Percentiles rank a stretch among this genome's conserved stretches.
Evolutionary conservation across 768 basidiomycete species (phyloP).

Genomic region (Mycena rosella): DNA sequence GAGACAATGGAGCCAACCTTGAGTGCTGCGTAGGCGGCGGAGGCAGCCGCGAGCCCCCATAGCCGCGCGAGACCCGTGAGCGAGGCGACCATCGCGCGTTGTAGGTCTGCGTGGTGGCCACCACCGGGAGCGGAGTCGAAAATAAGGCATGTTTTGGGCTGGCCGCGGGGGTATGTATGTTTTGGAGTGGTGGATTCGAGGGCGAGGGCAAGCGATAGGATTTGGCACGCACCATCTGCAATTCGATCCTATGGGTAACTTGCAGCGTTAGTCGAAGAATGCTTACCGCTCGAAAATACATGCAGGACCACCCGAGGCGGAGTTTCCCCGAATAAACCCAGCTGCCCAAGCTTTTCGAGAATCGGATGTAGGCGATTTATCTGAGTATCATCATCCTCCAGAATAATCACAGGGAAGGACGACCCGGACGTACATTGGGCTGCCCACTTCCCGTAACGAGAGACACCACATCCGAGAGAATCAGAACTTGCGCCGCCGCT

Average conservation of each 20-base stretch:
- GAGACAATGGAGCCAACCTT: background rate
- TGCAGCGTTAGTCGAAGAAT: background rate
- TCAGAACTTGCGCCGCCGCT: background rate
- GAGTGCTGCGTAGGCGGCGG: background rate
- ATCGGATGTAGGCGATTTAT: background rate
- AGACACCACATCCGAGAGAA: background rate
- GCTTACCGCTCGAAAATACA: background rate
- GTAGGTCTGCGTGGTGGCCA: background rate
- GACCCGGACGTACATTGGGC: background rate
- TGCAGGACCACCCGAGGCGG: background rate
- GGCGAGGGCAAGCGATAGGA: background rate
- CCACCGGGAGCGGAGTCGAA: slow-evolving; percentile 14
- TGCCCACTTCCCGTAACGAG: background rate
- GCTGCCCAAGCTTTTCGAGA: background rate
- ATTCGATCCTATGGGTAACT: background rate
- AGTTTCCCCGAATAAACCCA: background rate
- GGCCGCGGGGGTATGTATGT: background rate
- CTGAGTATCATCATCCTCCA: background rate
- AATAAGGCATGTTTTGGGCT: background rate
- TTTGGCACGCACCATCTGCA: background rate
- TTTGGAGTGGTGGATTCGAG: background rate
- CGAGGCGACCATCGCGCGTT: background rate
- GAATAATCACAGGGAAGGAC: background rate
- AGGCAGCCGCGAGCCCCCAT: background rate
- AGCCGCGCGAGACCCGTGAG: background rate